Conservation (phyloP, 306 rosid genomes). For the Prunus padus region DNA sequence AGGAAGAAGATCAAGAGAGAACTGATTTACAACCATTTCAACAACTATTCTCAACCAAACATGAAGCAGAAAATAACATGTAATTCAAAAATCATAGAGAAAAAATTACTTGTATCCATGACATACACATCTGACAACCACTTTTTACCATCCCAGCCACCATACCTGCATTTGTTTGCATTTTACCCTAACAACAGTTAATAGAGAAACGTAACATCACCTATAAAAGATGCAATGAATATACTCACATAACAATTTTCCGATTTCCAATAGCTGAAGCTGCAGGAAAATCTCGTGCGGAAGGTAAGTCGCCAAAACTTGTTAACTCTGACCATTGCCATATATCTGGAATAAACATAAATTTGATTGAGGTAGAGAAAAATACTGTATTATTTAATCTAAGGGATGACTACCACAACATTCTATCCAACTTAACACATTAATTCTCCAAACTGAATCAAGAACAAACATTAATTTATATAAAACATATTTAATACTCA, state of each 20-base stretch:
- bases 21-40: constrained; percentile 25
- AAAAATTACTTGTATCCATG: constrained; percentile 80
- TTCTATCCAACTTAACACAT: too few species aligned
- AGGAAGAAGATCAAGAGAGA: constrained; percentile 26
- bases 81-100: constrained; percentile 15
- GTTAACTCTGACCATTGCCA: constrained; percentile 99
- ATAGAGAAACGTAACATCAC: constrained; percentile 12
- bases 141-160: constrained; percentile 99
- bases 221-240: neutral
- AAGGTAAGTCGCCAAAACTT: constrained; percentile 91
- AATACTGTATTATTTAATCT: too few species aligned
- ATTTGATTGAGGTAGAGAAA: neutral
- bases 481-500: neutral
- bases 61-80: constrained; percentile 1
- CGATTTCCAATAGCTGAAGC: constrained; percentile 90
- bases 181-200: constrained; percentile 17
- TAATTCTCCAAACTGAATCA: too few species aligned
- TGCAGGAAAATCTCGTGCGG: constrained; percentile 87
- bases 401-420: too few species aligned
- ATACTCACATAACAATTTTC: constrained; percentile 82
- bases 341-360: constrained; percentile 54
- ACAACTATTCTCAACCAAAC: neutral
- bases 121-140: constrained; percentile 94
- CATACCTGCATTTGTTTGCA: constrained; percentile 63
- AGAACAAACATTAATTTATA: constrained; percentile 9